Evolutionary conservation across 805 yeast species (phyloP), one percentile per base, ranked within the genome.

Genomic region (Priceomyces carsonii): DNA sequence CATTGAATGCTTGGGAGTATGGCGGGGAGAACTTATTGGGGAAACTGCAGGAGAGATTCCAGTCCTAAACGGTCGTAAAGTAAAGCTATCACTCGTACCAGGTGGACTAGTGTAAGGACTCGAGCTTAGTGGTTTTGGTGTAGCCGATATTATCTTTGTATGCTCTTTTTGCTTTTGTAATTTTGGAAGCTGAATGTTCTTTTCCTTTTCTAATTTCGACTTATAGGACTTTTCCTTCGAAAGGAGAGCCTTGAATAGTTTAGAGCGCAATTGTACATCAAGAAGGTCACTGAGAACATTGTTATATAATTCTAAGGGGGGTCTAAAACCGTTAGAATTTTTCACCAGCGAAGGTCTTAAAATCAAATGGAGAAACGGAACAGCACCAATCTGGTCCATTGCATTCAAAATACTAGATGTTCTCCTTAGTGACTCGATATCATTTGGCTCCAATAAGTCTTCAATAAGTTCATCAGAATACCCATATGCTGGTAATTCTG

Each of bases 51-150:
- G 74, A 1, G 73, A 66, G 1, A 55, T 44, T 13, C 58, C 60
- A 1, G 74, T 69, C 33, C 65, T 53, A 40, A 69, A 69, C 3
- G 73, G 73, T 29, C 74, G 47, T 35, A 66, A 55, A 3, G 67
- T 44, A 40, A 69, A 67, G 27, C 47, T 59, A 3, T 61, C 72
- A 5, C 22, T 40, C 4, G 32, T 15, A 13, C 22, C 47, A 3
- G 44, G 29, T 12, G 61, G 58, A n/a, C 45, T 40, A 5, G 60
- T 12, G 5, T 12, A 8, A 9, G 10, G 17, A 15, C 29, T 19
- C 17, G 26, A 5, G 25, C 8, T 12, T 16, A 14, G n/a, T n/a
- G 25, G 10, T 15, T 19, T 29, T 13, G 33, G 24, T 12, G 24
- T 19, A 15, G 33, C 15, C n/a, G 32, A 8, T 15, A 18, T 20